Percentiles rank a stretch among this genome's conserved stretches.
Conservation (phyloP, 768 basidiomycete species). For the Mycena alexandri region DNA sequence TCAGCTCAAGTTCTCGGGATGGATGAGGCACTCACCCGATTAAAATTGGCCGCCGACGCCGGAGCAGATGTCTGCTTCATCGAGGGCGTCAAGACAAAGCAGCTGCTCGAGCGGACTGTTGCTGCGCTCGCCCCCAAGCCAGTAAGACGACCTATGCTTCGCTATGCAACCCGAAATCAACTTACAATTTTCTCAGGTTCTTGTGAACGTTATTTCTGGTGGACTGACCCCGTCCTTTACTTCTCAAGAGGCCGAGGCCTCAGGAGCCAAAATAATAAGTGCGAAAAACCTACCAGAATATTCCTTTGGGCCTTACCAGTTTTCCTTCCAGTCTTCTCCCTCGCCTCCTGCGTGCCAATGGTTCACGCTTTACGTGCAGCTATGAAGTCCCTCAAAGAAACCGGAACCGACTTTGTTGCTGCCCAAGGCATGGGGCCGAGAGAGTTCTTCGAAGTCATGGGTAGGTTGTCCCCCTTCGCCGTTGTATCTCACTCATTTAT, state of each 20-base stretch:
- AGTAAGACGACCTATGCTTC: conserved; percentile 47
- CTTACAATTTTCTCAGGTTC: conserved; percentile 56
- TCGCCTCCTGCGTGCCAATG: conserved; percentile 82
- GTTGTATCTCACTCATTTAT: neutral
- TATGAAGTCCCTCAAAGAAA: conserved; percentile 81
- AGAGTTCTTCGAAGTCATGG: conserved; percentile 84
- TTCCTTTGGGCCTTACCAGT: neutral
- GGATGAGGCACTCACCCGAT: conserved; percentile 77
- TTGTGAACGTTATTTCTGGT: conserved; percentile 85
- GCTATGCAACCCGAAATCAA: neutral
- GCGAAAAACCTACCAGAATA: conserved; percentile 38
- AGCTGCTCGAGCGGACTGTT: conserved; percentile 73
- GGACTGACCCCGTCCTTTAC: conserved; percentile 84
- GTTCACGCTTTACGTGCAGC: conserved; percentile 85
- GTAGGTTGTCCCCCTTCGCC: conserved; percentile 48
- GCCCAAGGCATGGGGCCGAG: conserved; percentile 81
- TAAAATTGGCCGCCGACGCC: conserved; percentile 78
- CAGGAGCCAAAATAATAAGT: conserved; percentile 86
- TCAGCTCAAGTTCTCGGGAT: conserved; percentile 84
- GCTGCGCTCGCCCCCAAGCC: conserved; percentile 79
- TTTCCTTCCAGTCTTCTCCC: conserved; percentile 71
- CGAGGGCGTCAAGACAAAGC: conserved; percentile 79
- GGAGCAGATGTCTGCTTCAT: conserved; percentile 89
- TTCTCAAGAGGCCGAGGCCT: conserved; percentile 71
- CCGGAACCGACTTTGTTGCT: conserved; percentile 76